Percentiles rank a stretch among this genome's conserved stretches.
phyloP scores from a whole-genome alignment of 768 basidiomycete species.

The Pisolithus marmoratus region DNA sequence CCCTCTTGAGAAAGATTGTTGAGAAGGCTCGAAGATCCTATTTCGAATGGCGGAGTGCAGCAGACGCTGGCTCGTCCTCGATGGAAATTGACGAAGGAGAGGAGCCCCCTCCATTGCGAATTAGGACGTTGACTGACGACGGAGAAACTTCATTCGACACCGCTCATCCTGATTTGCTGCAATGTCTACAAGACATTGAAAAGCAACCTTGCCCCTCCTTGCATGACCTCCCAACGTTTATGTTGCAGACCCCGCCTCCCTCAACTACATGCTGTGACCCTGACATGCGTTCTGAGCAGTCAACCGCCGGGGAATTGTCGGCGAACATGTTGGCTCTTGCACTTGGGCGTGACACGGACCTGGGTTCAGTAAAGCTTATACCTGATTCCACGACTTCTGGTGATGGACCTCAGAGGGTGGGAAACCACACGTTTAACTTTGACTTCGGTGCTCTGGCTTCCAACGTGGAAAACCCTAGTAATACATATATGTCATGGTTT shows the following conservation, averaged over 20 bases:
- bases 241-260: conserved; percentile 11
- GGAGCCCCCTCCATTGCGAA: background rate
- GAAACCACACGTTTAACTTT: conserved; percentile 53
- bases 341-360: conserved; percentile 24
- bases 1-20: conserved; percentile 49
- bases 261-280: conserved; percentile 10
- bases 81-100: conserved; percentile 24
- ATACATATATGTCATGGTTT: conserved; percentile 64
- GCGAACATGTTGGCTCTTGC: conserved; percentile 28
- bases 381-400: conserved; percentile 16
- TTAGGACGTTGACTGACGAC: background rate
- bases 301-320: conserved; percentile 23
- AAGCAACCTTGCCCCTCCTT: conserved; percentile 13
- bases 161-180: conserved; percentile 20
- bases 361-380: conserved; percentile 13
- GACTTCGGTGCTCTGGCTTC: conserved; percentile 55
- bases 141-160: conserved; percentile 14
- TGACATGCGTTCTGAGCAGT: conserved; percentile 15
- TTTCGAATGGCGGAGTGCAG: conserved; percentile 31
- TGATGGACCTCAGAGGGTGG: conserved; percentile 36
- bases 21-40: conserved; percentile 47
- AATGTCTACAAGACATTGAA: conserved; percentile 21
- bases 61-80: conserved; percentile 6
- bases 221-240: conserved; percentile 20
- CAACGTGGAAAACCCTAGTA: conserved; percentile 51